Conservation (phyloP, 2,329 filamentous ascomycete species). For the Scopulariopsis brevicaulis region DNA sequence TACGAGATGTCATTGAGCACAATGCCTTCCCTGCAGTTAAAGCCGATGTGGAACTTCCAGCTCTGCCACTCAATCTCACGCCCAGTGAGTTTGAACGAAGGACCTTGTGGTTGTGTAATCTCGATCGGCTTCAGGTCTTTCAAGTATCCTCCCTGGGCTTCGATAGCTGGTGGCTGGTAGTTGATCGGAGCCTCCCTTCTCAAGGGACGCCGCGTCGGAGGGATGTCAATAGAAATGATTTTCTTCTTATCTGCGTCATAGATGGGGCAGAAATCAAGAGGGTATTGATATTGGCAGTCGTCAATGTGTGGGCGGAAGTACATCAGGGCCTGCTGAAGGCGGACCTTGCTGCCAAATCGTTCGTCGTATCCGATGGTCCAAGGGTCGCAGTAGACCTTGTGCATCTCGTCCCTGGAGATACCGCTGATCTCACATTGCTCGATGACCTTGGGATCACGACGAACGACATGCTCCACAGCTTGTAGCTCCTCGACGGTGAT, state of each 20-base stretch:
- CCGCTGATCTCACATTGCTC: slow-evolving; percentile 81
- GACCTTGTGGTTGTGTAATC: slow-evolving; percentile 79
- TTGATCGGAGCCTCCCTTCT: slow-evolving; percentile 64
- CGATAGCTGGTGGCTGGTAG: slow-evolving; percentile 65
- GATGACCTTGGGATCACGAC: slow-evolving; percentile 75
- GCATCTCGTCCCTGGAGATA: slow-evolving; percentile 72
- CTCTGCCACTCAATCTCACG: slow-evolving; percentile 79
- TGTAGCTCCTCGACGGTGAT: slow-evolving; percentile 84
- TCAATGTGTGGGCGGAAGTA: slow-evolving; percentile 83
- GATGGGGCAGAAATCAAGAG: slow-evolving; percentile 89
- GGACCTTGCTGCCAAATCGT: slow-evolving; percentile 66
- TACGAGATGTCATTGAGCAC: slow-evolving; percentile 84
- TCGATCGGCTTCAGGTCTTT: slow-evolving; percentile 76
- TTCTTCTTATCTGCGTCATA: slow-evolving; percentile 70
- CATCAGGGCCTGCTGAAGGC: slow-evolving; percentile 88
- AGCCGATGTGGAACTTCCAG: slow-evolving; percentile 86
- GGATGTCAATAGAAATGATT: slow-evolving; percentile 76
- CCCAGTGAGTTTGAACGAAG: slow-evolving; percentile 71
- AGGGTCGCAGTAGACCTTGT: slow-evolving; percentile 92
- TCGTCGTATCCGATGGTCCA: slow-evolving; percentile 96
- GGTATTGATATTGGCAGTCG: slow-evolving; percentile 83
- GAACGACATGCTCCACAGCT: slow-evolving; percentile 63
- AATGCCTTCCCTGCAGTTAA: slow-evolving; percentile 89
- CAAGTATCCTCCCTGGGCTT: slow-evolving; percentile 64
- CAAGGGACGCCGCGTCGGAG: slow-evolving; percentile 62